These are phyloP conservation scores for Neurospora intermedia DNA, from an alignment of 495 filamentous ascomycete species.

Conservation along the genomic window DNA sequence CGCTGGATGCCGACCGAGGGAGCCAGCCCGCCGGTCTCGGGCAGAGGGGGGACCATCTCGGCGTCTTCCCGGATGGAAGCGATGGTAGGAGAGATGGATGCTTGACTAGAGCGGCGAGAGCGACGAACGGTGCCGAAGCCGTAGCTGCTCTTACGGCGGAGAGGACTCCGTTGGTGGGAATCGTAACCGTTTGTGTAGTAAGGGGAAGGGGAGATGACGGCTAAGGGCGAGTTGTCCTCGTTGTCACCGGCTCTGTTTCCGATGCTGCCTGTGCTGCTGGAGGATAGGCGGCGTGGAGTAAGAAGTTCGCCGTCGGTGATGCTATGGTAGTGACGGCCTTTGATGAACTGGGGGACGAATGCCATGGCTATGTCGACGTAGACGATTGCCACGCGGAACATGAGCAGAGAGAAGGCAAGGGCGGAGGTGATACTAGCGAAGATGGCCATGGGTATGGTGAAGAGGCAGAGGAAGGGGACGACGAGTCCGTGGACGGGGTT, in stretches of 20 bases:
- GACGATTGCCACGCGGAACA: conserved; percentile 53
- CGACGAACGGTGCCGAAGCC: conserved; percentile 26
- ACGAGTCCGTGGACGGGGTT: conserved; percentile 42
- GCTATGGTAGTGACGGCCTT: conserved; percentile 17
- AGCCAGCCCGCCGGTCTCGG: conserved; percentile 23
- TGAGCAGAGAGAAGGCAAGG: conserved; percentile 53
- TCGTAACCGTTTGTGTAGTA: neutral
- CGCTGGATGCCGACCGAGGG: conserved; percentile 40
- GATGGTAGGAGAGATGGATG: conserved; percentile 16
- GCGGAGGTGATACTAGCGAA: conserved; percentile 60
- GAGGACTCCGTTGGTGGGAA: conserved; percentile 4
- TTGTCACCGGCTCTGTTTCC: neutral
- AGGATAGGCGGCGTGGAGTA: neutral
- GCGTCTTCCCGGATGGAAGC: conserved; percentile 21
- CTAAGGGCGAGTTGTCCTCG: conserved; percentile 5
- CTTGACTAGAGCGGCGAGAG: conserved; percentile 27
- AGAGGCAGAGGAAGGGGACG: conserved; percentile 51
- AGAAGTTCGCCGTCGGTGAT: neutral
- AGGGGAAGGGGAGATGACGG: conserved; percentile 8
- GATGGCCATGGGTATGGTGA: conserved; percentile 58
- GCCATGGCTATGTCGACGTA: conserved; percentile 58
- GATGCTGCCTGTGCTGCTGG: neutral
- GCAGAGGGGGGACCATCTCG: conserved; percentile 10
- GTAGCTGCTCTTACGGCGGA: conserved; percentile 16
- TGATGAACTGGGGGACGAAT: conserved; percentile 47